These are phyloP conservation scores for Solanum hybrid DNA, from an alignment of 305 asterid species.

Conservation along the genomic window DNA sequence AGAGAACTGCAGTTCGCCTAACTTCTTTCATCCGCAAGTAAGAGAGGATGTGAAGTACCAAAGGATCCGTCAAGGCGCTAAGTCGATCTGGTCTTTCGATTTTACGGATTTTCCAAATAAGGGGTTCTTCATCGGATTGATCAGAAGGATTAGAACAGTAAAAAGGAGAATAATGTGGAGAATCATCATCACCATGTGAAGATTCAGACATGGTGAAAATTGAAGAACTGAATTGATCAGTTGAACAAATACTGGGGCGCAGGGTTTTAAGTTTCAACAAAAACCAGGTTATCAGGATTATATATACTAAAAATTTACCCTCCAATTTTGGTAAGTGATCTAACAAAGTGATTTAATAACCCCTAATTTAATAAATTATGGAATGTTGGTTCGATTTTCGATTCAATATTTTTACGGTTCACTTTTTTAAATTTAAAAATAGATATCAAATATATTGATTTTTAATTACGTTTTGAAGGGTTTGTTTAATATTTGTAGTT, in stretches of 20 bases:
- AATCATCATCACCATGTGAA: background rate
- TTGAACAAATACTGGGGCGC: background rate
- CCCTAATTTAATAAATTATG: background rate
- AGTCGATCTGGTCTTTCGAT: background rate
- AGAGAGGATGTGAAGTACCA: conserved; percentile 5
- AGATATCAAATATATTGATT: background rate
- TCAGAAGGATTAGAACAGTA: background rate
- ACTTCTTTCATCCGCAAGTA: background rate
- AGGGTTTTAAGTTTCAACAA: background rate
- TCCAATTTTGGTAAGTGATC: background rate
- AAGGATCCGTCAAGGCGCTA: conserved; percentile 6
- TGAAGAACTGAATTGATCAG: background rate
- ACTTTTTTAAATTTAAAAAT: background rate
- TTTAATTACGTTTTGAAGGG: background rate
- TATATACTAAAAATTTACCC: background rate
- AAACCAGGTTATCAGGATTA: background rate
- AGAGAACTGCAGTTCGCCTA: background rate
- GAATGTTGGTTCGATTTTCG: background rate
- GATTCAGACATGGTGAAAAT: background rate
- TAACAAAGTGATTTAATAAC: background rate
- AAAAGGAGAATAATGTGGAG: background rate
- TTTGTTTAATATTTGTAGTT: background rate
- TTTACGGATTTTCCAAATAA: background rate
- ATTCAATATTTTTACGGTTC: background rate
- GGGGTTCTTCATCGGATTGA: background rate